Evolutionary conservation across 176 grass and related monocot species (phyloP).

Genomic region (Triticum monococcum): DNA sequence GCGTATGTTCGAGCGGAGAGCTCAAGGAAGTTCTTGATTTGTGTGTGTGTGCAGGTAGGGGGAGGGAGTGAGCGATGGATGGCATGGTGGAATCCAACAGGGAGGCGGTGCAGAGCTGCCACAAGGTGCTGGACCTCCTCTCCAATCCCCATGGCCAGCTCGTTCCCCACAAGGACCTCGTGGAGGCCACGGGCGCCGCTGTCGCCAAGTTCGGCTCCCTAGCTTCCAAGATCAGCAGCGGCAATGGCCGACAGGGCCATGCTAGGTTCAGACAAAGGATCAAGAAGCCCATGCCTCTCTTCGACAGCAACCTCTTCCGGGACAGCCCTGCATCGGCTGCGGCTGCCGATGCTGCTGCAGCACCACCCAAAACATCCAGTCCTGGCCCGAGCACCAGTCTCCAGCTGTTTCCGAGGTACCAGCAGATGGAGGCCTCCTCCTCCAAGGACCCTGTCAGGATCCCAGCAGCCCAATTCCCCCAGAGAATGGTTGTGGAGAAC

Average conservation of each 20-base stretch:
- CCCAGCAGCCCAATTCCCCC: slow-evolving; percentile 56
- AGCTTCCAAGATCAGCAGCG: slow-evolving; percentile 52
- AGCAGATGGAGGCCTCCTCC: slow-evolving; percentile 49
- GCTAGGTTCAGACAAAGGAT: slow-evolving; percentile 63
- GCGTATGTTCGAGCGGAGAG: background rate
- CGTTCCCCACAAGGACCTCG: slow-evolving; percentile 56
- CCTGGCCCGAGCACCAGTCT: slow-evolving; percentile 43
- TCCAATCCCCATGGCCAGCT: slow-evolving; percentile 55
- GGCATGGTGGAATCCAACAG: slow-evolving; percentile 67
- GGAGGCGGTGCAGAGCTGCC: slow-evolving; percentile 68
- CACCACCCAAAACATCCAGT: background rate
- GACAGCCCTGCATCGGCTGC: slow-evolving; percentile 33
- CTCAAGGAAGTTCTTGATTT: background rate
- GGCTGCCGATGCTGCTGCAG: background rate
- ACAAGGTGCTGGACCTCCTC: slow-evolving; percentile 71
- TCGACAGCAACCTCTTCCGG: slow-evolving; percentile 71
- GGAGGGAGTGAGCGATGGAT: slow-evolving; percentile 46
- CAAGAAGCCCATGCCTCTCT: slow-evolving; percentile 63
- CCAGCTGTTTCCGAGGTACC: slow-evolving; percentile 64
- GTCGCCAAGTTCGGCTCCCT: slow-evolving; percentile 64
- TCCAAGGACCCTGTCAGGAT: slow-evolving; percentile 52
- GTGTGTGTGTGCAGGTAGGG: background rate
- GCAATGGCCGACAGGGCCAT: slow-evolving; percentile 63
- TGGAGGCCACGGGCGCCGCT: slow-evolving; percentile 55
- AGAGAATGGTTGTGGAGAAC: slow-evolving; percentile 61